Percentiles rank a stretch among this genome's conserved stretches.
Evolutionary conservation across 208 protist species (phyloP).

Genomic region (Tritrichomonas foetus): DNA sequence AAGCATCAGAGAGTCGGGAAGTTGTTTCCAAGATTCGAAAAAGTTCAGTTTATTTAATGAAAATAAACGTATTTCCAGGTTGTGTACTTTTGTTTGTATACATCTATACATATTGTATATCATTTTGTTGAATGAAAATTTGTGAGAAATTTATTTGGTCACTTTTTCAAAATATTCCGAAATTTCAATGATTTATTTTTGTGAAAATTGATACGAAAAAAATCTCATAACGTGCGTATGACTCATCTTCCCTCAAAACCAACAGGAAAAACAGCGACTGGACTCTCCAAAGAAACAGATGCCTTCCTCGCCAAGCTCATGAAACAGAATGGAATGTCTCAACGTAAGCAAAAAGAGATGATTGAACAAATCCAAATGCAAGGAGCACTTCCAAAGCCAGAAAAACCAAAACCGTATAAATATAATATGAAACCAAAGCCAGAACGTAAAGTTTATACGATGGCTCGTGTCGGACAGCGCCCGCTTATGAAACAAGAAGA

Average conservation of each 20-base stretch:
- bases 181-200: too few species aligned
- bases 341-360: conserved; percentile 30
- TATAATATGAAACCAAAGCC: not conserved
- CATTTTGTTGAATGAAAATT: too few species aligned
- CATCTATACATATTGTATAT: too few species aligned
- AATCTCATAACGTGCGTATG: not conserved
- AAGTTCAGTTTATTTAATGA: too few species aligned
- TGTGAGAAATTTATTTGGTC: too few species aligned
- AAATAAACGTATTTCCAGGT: too few species aligned
- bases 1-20: too few species aligned
- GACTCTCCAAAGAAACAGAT: not conserved
- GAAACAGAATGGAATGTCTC: conserved; percentile 36
- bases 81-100: too few species aligned
- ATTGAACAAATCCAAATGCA: not conserved
- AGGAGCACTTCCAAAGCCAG: not conserved
- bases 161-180: too few species aligned
- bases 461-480: not conserved
- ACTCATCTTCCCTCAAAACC: not conserved
- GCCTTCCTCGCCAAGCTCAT: not conserved
- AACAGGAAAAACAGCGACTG: not conserved
- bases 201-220: too few species aligned
- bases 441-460: conserved; percentile 25
- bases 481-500: conserved; percentile 6
- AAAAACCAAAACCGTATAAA: conserved; percentile 30
- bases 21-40: too few species aligned